Percentiles rank a stretch among this genome's conserved stretches.
Evolutionary conservation across 306 rosid species (phyloP).

Genomic region (Lathyrus oleraceus): DNA sequence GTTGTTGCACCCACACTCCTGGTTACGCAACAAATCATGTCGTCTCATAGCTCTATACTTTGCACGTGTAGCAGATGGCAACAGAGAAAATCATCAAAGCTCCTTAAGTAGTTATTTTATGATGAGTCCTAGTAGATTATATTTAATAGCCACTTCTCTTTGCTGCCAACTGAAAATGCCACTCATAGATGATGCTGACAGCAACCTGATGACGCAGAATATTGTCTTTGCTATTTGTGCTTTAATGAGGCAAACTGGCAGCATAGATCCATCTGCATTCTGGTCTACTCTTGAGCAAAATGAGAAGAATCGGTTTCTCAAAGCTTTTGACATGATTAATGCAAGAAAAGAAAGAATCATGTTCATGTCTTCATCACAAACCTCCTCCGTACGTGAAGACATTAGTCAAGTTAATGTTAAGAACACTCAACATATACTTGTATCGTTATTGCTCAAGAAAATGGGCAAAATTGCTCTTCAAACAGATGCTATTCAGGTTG

Average conservation of each 20-base stretch:
- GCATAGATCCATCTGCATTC: constrained; percentile 47
- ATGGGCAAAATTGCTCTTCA: constrained; percentile 82
- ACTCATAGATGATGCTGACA: constrained; percentile 54
- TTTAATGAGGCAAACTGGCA: constrained; percentile 46
- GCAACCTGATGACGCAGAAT: constrained; percentile 59
- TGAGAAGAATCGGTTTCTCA: constrained; percentile 63
- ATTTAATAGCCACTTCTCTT: constrained; percentile 64
- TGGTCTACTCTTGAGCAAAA: constrained; percentile 74
- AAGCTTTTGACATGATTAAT: constrained; percentile 73
- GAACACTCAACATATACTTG: constrained; percentile 45
- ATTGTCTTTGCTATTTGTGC: constrained; percentile 59
- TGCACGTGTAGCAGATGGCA: constrained; percentile 41
- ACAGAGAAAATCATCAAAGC: constrained; percentile 45
- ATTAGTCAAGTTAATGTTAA: constrained; percentile 38
- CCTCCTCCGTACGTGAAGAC: constrained; percentile 39
- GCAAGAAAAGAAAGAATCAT: constrained; percentile 63
- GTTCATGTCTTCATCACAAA: constrained; percentile 50
- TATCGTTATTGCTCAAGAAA: constrained; percentile 66
- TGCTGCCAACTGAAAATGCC: constrained; percentile 83
- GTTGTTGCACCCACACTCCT: constrained; percentile 80
- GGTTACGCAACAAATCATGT: constrained; percentile 70
- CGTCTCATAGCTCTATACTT: constrained; percentile 68
- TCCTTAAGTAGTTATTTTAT: constrained; percentile 53
- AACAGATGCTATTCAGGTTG: constrained; percentile 76
- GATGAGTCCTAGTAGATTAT: constrained; percentile 69